Evolutionary conservation across 2,329 filamentous ascomycete genomes (phyloP), one percentile per base, ranked within the genome.

Genomic region (Pyricularia sp.): DNA sequence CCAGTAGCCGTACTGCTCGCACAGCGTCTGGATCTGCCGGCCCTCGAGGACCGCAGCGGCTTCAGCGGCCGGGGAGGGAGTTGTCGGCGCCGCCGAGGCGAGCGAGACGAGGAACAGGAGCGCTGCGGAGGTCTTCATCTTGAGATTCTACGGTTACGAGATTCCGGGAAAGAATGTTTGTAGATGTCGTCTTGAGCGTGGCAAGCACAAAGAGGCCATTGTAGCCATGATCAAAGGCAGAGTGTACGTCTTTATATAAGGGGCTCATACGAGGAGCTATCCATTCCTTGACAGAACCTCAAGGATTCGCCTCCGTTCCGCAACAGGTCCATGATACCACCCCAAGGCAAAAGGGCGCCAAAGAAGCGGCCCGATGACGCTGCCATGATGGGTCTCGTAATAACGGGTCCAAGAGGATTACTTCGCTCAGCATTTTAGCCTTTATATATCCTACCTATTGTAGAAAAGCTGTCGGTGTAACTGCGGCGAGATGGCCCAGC

Each of bases 1-100:
- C 72, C 75, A 74, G 71, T 76, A 77, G 64, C 67, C 73, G 68
- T 74, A 78, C 68, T 74, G 74, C 11, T 72, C 72, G 70, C 76
- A 75, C 31, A 77, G 73, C 23, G 69, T 69, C 42, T 50, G 28
- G 33, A 55, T 36, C 42, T 67, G 65, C 17, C 65, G 33, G 33
- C 65, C 65, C 33, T 55, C 33, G 33, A 67, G 65, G 14, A 36
- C 64, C 64, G 64, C 64, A n/a, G 64, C 31, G n/a, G 64, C 36
- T 12, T 23, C 64, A 17, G 64, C 64, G 17, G 42, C 42, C 20
- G 42, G 42, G 42, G 42, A 50, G 17, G 17, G 42, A 1, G 42
- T 50, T n/a, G 20, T 50, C 28, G 64, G 64, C 9, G 64, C 64
- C 20, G 64, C 64, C 64, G 64, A 65, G 30, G 36, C 64, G 30